Base-by-base conservation (phyloP, 257 asterid species). In the Plantago ovata region DNA sequence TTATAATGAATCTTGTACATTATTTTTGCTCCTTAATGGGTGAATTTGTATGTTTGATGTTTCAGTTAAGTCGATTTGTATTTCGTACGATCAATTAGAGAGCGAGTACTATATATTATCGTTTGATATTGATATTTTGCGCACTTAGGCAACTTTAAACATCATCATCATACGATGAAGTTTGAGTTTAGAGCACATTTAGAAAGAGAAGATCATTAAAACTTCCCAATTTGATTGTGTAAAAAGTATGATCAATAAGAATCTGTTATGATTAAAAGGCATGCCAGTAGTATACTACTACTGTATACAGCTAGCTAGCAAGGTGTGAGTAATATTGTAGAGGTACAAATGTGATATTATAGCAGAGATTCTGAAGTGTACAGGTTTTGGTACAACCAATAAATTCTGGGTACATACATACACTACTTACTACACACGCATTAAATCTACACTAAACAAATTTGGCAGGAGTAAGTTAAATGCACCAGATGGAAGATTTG, bases 341-440 rank as follows among this genome's bases (percentile, higher is more conserved):
- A n/a, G 36, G 36, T 28, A 28, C 36, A 28, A 28, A 28, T 56
- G 38, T 58, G 73, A 71, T 68, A 38, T 44, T 60, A 73, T 40
- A 46, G 63, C 64, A 63, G 72, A 59, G 67, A 78, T 68, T 68
- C 64, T 70, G 72, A 63, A 61, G 53, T 62, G 70, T 68, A 71
- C 77, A 36, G 38, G 4, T 20, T 19, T 10, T n/a, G n/a, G 36
- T 44, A 51, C 33, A 20, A 56, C 46, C 16, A 36, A 12, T 20
- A 62, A 55, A 49, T 53, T 64, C 41, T 42, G 20, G 3, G 24
- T 43, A 19, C 32, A 24, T 23, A n/a, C n/a, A n/a, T n/a, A n/a
- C n/a, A n/a, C n/a, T n/a, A n/a, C n/a, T n/a, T 39, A 32, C 24
- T 28, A 40, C 21, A 32, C 33, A 14, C 19, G 49, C 52, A 61